Evolutionary conservation across 345 rosid genomes (phyloP), one percentile per base, ranked within the genome.

Genomic region (Rubroshorea leprosula): DNA sequence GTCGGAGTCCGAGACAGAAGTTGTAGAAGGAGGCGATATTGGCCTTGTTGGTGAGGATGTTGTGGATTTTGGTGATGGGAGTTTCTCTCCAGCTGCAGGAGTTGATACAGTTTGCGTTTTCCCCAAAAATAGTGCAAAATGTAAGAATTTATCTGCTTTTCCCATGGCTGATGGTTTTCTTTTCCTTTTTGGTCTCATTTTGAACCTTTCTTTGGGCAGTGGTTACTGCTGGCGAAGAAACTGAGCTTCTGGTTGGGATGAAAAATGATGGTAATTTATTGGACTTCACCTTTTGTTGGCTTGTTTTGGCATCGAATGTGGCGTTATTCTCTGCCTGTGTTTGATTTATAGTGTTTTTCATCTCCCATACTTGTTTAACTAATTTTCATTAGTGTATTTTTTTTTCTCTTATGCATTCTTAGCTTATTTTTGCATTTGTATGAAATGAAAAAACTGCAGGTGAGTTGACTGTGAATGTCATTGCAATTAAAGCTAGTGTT

Each of bases 211-310:
- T 46, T 53, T 72, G 63, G 51, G 65, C 72, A 93, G 99, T 80
- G 69, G 78, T 93, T 52, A 60, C 72, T 43, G 90, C 96, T 60
- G 99, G 97, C 58, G 74, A 67, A 68, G 96, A 89, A 72, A 67
- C 90, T 57, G 94, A 86, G 61, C 66, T 93, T 16, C 83, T 89
- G 15, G 94, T 80, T 65, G 99, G 97, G 59, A 49, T 93, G 66
- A 90, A 85, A 74, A 89, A 89, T 58, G 84, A 80, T 70, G 99
- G 99, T 93, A 82, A 59, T 23, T 48, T n/a, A 47, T 45, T 61
- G 5, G 13, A 49, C 43, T 38, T 46, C 27, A 18, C 18, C 47
- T 44, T 9, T 19, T 23, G 27, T 46, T 25, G 41, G 63, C 26
- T 53, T 49, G 15, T 62, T 57, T 51, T 43, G 7, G 29, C 23